These are phyloP conservation scores for Wallemia ichthyophaga DNA, from an alignment of 1,284 basidiomycete species.

Conservation along the genomic window DNA sequence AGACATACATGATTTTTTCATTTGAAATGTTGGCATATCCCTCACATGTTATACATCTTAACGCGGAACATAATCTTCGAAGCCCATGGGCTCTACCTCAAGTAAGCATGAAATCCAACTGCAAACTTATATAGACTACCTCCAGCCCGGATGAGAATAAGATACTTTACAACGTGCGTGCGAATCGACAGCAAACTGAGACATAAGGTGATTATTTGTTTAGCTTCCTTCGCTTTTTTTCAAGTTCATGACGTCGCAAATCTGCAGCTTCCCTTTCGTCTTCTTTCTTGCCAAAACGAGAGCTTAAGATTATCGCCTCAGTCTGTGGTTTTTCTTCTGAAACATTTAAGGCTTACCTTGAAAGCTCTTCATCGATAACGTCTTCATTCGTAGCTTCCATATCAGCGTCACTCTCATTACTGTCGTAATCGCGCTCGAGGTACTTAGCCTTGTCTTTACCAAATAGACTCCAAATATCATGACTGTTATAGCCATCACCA, in stretches of 20 bases:
- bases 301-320: too few relatives aligned
- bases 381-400: neutral
- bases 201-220: neutral
- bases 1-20: too few relatives aligned
- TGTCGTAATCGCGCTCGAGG: neutral
- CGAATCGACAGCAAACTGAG: too few relatives aligned
- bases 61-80: too few relatives aligned
- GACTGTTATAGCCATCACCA: neutral
- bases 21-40: too few relatives aligned
- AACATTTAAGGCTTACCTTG: neutral
- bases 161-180: too few relatives aligned
- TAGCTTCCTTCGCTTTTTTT: neutral
- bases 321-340: neutral
- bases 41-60: too few relatives aligned
- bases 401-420: neutral
- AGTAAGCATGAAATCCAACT: too few relatives aligned
- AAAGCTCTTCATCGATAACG: neutral
- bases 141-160: too few relatives aligned
- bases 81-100: too few relatives aligned
- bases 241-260: neutral
- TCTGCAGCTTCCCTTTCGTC: neutral
- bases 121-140: too few relatives aligned
- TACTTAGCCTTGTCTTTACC: neutral
- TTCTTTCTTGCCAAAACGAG: neutral
- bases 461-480: neutral